These are phyloP conservation scores for Chalara sp. DNA, from an alignment of 2,329 filamentous ascomycete species.

Conservation along the genomic window DNA sequence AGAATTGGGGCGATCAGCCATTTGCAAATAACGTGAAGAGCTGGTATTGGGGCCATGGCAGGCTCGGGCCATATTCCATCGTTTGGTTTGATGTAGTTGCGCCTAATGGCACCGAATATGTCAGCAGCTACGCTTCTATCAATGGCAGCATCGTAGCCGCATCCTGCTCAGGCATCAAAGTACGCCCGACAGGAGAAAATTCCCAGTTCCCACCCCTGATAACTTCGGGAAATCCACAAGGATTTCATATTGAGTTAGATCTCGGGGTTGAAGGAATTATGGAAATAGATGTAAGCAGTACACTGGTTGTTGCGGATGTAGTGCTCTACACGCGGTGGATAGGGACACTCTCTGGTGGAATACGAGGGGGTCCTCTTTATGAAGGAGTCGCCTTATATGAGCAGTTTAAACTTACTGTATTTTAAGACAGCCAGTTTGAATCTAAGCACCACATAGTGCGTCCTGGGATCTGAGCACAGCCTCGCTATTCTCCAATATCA, in stretches of 20 bases:
- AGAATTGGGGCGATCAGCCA: slow-evolving; percentile 37
- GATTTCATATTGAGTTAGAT: background rate
- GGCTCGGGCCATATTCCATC: slow-evolving; percentile 34
- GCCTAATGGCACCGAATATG: slow-evolving; percentile 20
- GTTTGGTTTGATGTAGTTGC: slow-evolving; percentile 36
- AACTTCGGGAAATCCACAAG: background rate
- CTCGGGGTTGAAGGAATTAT: background rate
- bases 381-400: background rate
- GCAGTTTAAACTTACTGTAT: background rate
- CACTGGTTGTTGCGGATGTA: background rate
- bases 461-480: no score
- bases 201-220: slow-evolving; percentile 10
- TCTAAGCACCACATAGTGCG: no score
- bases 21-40: slow-evolving; percentile 27
- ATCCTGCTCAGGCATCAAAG: slow-evolving; percentile 17
- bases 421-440: background rate
- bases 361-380: background rate
- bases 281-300: background rate
- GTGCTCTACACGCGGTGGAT: background rate
- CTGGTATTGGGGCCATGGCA: slow-evolving; percentile 41
- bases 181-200: slow-evolving; percentile 15
- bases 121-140: slow-evolving; percentile 24
- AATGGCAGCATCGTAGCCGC: slow-evolving; percentile 23
- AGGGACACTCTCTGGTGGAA: background rate
- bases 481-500: no score